phyloP scores from a whole-genome alignment of 116 monocot genomes.

The Dioscorea cayenensis region DNA sequence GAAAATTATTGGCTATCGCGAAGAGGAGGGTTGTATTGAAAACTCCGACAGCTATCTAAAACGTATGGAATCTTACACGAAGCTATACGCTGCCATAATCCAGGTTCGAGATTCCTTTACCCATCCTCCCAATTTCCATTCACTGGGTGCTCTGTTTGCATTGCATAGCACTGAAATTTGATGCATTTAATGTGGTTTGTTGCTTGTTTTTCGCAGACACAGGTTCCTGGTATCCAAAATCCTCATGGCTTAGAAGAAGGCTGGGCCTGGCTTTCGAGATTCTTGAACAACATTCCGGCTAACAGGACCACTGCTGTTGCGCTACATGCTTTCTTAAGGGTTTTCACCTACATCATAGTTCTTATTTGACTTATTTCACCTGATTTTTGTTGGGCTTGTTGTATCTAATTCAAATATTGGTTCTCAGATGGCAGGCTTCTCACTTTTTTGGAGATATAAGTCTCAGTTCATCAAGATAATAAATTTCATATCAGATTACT shows the following conservation, averaged over 20 bases:
- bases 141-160: too few relatives aligned
- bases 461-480: slow-evolving; percentile 72
- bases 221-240: slow-evolving; percentile 48
- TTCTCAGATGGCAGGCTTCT: slow-evolving; percentile 82
- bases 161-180: too few relatives aligned
- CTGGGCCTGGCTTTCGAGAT: slow-evolving; percentile 92
- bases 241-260: slow-evolving; percentile 80
- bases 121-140: too few relatives aligned
- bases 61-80: slow-evolving; percentile 57
- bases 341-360: neutral
- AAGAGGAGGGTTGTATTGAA: slow-evolving; percentile 66
- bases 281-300: slow-evolving; percentile 64
- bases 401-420: neutral
- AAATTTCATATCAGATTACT: slow-evolving; percentile 24
- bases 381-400: neutral
- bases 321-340: slow-evolving; percentile 68
- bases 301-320: slow-evolving; percentile 56
- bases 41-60: slow-evolving; percentile 53
- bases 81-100: slow-evolving; percentile 69
- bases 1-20: slow-evolving; percentile 70
- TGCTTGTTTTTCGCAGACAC: slow-evolving; percentile 42
- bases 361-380: neutral
- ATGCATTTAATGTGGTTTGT: too few relatives aligned
- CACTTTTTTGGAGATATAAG: slow-evolving; percentile 48
- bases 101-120: slow-evolving; percentile 39